These are phyloP conservation scores for Darksidea phi DNA, from an alignment of 495 filamentous ascomycete species.

Conservation along the genomic window DNA sequence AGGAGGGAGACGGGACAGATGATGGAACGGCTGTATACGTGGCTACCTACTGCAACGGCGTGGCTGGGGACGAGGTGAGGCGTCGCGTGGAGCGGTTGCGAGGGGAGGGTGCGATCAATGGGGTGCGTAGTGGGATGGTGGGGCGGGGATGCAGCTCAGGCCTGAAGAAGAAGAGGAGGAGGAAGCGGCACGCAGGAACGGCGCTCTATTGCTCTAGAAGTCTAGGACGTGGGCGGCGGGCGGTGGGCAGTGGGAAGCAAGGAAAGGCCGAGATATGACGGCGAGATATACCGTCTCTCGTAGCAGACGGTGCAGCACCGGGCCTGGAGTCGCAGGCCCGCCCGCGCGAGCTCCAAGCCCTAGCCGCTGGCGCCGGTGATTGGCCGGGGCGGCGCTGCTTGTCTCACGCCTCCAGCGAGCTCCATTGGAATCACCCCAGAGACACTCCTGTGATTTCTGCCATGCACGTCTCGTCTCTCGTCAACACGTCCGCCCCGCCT, in stretches of 20 bases:
- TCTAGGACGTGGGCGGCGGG: too few relatives aligned
- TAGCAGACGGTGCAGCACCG: conserved; percentile 1
- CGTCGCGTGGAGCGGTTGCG: conserved; percentile 24
- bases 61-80: not conserved
- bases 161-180: too few relatives aligned
- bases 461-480: conserved; percentile 1
- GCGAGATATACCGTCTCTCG: conserved; percentile 22
- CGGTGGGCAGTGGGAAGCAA: too few relatives aligned
- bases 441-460: conserved; percentile 33
- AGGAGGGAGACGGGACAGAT: not conserved
- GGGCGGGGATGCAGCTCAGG: not conserved
- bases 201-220: too few relatives aligned
- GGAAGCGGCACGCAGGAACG: too few relatives aligned
- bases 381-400: conserved; percentile 8
- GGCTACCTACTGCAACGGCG: not conserved
- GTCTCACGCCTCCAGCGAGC: conserved; percentile 24
- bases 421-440: conserved; percentile 9
- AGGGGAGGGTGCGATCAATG: not conserved
- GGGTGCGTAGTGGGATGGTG: conserved; percentile 12
- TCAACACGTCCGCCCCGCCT: not conserved
- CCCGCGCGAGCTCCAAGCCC: conserved; percentile 16
- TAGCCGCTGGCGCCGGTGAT: too few relatives aligned
- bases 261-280: not conserved
- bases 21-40: not conserved
- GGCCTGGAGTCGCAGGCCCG: conserved; percentile 17